Conservation (phyloP, 2,329 filamentous ascomycete genomes). For the Beauveria australis region DNA sequence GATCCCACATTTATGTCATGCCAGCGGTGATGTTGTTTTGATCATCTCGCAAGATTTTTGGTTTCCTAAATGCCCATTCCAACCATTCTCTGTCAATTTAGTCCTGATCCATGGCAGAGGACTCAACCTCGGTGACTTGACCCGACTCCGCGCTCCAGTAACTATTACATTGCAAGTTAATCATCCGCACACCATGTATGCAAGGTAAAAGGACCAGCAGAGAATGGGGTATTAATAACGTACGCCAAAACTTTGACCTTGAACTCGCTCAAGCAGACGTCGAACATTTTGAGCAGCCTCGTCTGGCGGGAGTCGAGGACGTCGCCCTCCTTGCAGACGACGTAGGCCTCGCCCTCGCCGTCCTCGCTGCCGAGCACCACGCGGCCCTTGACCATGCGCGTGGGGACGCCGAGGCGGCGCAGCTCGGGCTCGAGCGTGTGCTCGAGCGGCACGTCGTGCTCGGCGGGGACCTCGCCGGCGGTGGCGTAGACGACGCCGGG, state of each 20-base stretch:
- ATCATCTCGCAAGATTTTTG: not conserved
- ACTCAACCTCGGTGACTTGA: slow-evolving; percentile 48
- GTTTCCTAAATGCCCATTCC: slow-evolving; percentile 4
- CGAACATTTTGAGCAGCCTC: slow-evolving; percentile 86
- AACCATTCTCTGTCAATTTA: not conserved
- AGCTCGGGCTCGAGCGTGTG: slow-evolving; percentile 88
- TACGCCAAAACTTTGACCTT: slow-evolving; percentile 69
- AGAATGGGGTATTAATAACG: slow-evolving; percentile 22
- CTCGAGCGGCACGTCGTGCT: slow-evolving; percentile 78
- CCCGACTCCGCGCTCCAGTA: slow-evolving; percentile 55
- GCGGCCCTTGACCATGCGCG: slow-evolving; percentile 78
- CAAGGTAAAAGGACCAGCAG: not conserved
- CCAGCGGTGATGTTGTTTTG: not conserved
- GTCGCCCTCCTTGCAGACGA: slow-evolving; percentile 78
- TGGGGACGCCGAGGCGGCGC: slow-evolving; percentile 82
- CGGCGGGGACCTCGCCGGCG: slow-evolving; percentile 68
- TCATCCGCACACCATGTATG: not conserved
- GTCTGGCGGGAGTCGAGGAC: slow-evolving; percentile 86
- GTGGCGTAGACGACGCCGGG: slow-evolving; percentile 73
- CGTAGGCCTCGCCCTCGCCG: slow-evolving; percentile 54
- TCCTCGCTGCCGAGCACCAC: slow-evolving; percentile 59
- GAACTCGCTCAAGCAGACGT: slow-evolving; percentile 86
- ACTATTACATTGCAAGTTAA: slow-evolving; percentile 24
- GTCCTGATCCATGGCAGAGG: slow-evolving; percentile 28
- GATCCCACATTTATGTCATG: slow-evolving; percentile 7